Conservation (phyloP, 208 protist species). For the Trypanosoma lewisi region DNA sequence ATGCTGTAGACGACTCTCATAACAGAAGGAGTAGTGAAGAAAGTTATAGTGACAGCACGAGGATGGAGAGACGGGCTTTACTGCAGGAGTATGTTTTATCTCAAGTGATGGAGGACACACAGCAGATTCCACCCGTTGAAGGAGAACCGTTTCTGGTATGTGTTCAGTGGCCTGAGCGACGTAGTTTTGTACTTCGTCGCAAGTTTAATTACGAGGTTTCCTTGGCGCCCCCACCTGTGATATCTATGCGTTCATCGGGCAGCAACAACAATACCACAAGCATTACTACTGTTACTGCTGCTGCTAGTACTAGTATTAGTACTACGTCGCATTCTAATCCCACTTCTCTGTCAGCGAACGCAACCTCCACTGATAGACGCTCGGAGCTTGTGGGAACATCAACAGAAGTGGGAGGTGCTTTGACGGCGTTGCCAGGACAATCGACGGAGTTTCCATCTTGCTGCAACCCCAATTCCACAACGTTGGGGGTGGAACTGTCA, state of each 20-base stretch:
- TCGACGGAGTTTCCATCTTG: slow-evolving; percentile 7
- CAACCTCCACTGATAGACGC: neutral
- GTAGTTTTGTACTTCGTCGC: slow-evolving; percentile 52
- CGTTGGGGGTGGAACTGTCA: slow-evolving; percentile 24
- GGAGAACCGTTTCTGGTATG: slow-evolving; percentile 66
- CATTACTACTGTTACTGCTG: too few relatives aligned
- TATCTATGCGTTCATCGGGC: neutral
- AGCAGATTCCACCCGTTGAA: slow-evolving; percentile 48
- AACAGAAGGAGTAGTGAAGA: slow-evolving; percentile 5
- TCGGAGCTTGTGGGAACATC: too few relatives aligned
- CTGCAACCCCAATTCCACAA: slow-evolving; percentile 28
- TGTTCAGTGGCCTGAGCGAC: slow-evolving; percentile 59
- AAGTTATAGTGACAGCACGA: neutral
- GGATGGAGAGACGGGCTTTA: slow-evolving; percentile 31
- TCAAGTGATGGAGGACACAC: slow-evolving; percentile 53
- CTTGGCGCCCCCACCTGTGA: neutral
- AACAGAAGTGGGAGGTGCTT: too few relatives aligned
- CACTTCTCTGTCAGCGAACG: neutral
- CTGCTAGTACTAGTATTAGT: too few relatives aligned
- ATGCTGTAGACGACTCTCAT: neutral
- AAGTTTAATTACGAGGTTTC: slow-evolving; percentile 14
- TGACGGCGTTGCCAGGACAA: slow-evolving; percentile 3
- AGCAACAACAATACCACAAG: too few relatives aligned
- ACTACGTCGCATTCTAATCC: neutral
- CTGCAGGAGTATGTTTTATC: slow-evolving; percentile 73